Evolutionary conservation across 208 protist species (phyloP).

Genomic region (Acanthamoeba triangularis): DNA sequence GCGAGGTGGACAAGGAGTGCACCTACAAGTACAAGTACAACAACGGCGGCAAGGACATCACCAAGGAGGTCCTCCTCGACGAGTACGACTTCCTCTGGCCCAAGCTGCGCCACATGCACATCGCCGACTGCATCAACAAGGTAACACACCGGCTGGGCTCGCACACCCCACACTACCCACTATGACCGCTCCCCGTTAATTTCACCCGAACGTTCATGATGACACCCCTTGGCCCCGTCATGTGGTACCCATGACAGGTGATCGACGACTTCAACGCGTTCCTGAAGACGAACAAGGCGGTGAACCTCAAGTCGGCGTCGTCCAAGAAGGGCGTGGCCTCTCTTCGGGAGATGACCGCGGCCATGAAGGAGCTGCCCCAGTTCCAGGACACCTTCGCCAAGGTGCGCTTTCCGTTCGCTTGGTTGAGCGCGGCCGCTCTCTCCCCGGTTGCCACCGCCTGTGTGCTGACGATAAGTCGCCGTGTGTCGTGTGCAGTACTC

Average conservation of each 20-base stretch:
- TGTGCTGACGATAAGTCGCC: too few species aligned
- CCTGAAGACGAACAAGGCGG: constrained; percentile 56
- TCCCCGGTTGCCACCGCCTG: too few species aligned
- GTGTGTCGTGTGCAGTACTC: too few species aligned
- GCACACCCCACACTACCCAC: too few species aligned
- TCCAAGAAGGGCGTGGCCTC: constrained; percentile 66
- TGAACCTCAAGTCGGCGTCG: constrained; percentile 33
- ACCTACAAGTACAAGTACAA: constrained; percentile 24
- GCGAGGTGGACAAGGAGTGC: not conserved
- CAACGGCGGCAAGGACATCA: constrained; percentile 8
- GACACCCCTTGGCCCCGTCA: too few species aligned
- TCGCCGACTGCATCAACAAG: constrained; percentile 47
- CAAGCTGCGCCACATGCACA: constrained; percentile 60
- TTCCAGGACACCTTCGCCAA: constrained; percentile 62
- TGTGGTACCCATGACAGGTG: not conserved
- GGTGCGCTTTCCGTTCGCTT: not conserved
- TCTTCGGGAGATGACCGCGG: constrained; percentile 32
- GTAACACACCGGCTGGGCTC: too few species aligned
- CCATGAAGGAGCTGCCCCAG: constrained; percentile 67
- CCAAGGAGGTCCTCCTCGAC: constrained; percentile 46
- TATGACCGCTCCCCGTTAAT: too few species aligned
- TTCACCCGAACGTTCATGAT: too few species aligned
- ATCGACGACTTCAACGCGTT: constrained; percentile 64
- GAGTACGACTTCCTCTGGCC: constrained; percentile 61
- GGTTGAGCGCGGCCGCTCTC: too few species aligned